A percentile compares a stretch with the other conserved stretches of the same genome.
Conservation (phyloP, 2,329 filamentous ascomycete species). For the Botrytis pseudocinerea region DNA sequence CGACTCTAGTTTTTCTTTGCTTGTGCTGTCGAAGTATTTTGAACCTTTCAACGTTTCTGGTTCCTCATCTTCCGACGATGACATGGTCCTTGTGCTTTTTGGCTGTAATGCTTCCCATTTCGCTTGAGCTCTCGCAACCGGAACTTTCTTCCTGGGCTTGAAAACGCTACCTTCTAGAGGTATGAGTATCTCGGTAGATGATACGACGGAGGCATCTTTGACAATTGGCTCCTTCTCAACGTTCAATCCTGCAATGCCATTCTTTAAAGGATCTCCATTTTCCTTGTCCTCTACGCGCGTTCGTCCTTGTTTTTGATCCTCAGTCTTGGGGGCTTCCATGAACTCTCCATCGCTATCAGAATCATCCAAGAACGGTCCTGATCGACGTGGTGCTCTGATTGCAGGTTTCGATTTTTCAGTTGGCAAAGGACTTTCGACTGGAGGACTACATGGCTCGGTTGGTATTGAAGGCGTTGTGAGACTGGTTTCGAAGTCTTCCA, state of each 20-base stretch:
- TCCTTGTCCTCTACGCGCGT: not conserved
- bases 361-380: slow-evolving; percentile 69
- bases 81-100: slow-evolving; percentile 22
- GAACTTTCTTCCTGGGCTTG: slow-evolving; percentile 31
- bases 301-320: not conserved
- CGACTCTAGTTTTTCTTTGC: slow-evolving; percentile 27
- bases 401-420: not conserved
- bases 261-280: slow-evolving; percentile 26
- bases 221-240: slow-evolving; percentile 23
- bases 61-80: slow-evolving; percentile 1
- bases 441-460: slow-evolving; percentile 5
- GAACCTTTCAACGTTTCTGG: not conserved
- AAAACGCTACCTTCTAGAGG: slow-evolving; percentile 5
- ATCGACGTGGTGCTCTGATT: slow-evolving; percentile 38
- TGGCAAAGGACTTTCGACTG: not conserved
- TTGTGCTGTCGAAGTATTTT: slow-evolving; percentile 25
- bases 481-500: slow-evolving; percentile 16
- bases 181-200: slow-evolving; percentile 22
- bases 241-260: slow-evolving; percentile 23
- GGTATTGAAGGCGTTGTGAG: slow-evolving; percentile 5
- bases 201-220: slow-evolving; percentile 29
- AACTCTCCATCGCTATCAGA: slow-evolving; percentile 57
- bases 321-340: slow-evolving; percentile 15
- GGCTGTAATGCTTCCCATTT: slow-evolving; percentile 39
- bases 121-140: slow-evolving; percentile 33